A percentile compares a stretch with the other conserved stretches of the same genome.
Evolutionary conservation across 148 eudicot species (phyloP).

Genomic region (Rhododendron molle): DNA sequence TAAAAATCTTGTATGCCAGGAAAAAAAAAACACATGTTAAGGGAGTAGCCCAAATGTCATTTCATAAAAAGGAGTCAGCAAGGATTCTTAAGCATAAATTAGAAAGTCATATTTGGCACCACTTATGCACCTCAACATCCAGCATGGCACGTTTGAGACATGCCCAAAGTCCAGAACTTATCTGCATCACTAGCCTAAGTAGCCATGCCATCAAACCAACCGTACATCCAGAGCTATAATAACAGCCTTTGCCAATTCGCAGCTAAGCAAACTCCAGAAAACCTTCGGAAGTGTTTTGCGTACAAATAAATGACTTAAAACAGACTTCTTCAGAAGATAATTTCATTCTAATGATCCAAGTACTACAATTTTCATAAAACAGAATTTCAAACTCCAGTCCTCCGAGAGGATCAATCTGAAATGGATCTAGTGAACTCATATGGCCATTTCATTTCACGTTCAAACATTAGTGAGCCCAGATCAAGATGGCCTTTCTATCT

Average conservation of each 20-base stretch:
- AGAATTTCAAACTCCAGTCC: neutral
- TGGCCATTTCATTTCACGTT: neutral
- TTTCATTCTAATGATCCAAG: neutral
- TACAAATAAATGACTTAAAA: neutral
- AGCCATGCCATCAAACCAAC: neutral
- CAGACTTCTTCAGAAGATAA: neutral
- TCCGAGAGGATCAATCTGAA: neutral
- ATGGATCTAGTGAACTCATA: neutral
- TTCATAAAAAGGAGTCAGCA: neutral
- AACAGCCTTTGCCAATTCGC: too few species aligned
- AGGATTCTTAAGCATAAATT: neutral
- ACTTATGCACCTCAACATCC: neutral
- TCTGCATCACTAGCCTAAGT: neutral
- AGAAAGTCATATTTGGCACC: neutral
- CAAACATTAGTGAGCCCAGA: neutral
- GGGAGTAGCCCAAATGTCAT: neutral
- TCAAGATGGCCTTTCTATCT: neutral
- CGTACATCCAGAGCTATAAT: neutral
- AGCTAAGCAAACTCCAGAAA: neutral
- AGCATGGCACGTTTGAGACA: neutral
- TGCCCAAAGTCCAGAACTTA: neutral
- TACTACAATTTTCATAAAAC: neutral
- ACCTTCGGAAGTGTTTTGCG: neutral
- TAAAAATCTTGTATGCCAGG: neutral
- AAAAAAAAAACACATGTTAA: neutral